These are phyloP conservation scores for Melaleuca alternifolia DNA, from an alignment of 345 rosid genomes.

Conservation along the genomic window DNA sequence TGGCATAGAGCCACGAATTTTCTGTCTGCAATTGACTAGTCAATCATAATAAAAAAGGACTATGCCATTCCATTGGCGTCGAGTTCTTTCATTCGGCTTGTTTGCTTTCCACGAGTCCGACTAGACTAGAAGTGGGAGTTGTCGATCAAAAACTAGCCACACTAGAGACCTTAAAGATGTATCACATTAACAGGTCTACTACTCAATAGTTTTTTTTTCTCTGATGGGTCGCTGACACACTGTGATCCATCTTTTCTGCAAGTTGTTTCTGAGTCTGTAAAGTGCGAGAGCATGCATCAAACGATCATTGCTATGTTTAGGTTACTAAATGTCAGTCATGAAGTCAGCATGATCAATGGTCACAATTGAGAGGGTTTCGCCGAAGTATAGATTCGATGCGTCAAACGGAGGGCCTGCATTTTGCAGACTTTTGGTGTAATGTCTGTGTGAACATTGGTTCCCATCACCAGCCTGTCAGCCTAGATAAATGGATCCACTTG, in stretches of 20 bases:
- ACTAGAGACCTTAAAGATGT: not conserved
- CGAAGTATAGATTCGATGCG: not conserved
- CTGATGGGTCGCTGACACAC: not conserved
- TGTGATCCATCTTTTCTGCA: not conserved
- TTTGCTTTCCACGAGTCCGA: not conserved
- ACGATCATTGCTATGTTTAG: not conserved
- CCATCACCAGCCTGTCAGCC: not conserved
- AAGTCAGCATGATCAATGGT: not conserved
- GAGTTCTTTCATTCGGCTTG: not conserved
- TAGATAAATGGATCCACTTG: not conserved
- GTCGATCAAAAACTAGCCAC: not conserved
- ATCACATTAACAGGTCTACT: not conserved
- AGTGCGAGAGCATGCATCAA: not conserved
- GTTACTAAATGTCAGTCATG: not conserved
- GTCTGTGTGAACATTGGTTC: not conserved
- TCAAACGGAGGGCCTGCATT: not conserved
- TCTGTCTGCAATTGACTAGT: not conserved
- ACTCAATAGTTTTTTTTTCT: not conserved
- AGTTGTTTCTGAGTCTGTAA: not conserved
- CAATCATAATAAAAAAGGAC: not conserved
- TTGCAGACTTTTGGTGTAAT: not conserved
- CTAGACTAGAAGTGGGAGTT: not conserved
- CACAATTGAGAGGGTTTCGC: not conserved
- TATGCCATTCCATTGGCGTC: not conserved
- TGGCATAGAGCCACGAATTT: not conserved